Conservation (phyloP, 371 early-diverging fungal species). For the Mortierella sp. region DNA sequence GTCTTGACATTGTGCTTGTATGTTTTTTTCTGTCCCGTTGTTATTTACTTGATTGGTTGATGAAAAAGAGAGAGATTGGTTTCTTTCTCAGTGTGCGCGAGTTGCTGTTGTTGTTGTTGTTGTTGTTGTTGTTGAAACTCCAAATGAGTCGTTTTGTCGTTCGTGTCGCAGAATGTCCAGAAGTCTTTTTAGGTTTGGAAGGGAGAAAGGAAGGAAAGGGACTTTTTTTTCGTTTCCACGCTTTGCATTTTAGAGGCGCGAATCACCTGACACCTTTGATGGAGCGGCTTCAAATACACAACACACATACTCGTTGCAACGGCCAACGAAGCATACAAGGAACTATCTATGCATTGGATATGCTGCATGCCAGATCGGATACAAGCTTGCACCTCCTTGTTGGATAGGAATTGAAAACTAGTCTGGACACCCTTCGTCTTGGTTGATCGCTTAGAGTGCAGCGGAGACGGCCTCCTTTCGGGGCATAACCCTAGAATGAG, state of each 20-base stretch:
- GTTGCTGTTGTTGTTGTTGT: background rate
- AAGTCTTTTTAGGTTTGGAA: no score
- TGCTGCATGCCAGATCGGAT: no score
- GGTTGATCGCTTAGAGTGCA: no score
- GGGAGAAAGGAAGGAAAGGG: background rate
- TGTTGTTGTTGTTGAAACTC: background rate
- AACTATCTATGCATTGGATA: no score
- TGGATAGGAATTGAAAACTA: no score
- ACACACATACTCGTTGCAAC: no score
- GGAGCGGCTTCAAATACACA: background rate
- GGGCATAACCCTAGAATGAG: background rate
- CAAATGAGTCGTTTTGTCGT: background rate
- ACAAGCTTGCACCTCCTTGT: no score
- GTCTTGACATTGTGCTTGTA: slow-evolving; percentile 22
- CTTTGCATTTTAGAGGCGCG: background rate
- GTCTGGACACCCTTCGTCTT: no score
- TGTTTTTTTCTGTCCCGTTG: background rate
- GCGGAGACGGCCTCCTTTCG: background rate
- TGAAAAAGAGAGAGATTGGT: background rate
- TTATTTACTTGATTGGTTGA: background rate
- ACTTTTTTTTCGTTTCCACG: background rate
- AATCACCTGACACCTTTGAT: background rate
- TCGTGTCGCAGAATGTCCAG: no score
- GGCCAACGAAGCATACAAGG: no score
- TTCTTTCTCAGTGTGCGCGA: background rate